Evolutionary conservation across 805 yeast genomes (phyloP).

Genomic region (Cyberlindnera mississippiensis): DNA sequence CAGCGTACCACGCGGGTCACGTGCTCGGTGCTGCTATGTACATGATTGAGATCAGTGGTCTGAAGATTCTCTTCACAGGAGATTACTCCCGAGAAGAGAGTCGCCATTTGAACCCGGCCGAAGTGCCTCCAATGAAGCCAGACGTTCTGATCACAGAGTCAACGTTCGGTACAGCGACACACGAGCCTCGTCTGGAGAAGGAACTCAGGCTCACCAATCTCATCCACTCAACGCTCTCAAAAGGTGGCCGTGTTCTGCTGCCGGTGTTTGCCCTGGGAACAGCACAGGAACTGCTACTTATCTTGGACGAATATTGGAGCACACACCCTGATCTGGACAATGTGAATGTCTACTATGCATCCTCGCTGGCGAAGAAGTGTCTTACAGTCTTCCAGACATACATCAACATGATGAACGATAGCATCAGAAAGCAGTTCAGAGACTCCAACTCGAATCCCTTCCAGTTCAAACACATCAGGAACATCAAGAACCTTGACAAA

Average conservation of each 20-base stretch:
- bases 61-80: constrained; percentile 87
- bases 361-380: constrained; percentile 90
- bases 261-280: constrained; percentile 97
- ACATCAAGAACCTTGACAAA: constrained; percentile 71
- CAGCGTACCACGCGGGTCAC: constrained; percentile 99
- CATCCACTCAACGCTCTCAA: constrained; percentile 76
- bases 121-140: constrained; percentile 82
- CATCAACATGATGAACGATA: constrained; percentile 95
- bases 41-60: constrained; percentile 89
- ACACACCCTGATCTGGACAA: constrained; percentile 76
- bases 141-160: constrained; percentile 92
- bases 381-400: constrained; percentile 97
- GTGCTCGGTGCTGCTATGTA: constrained; percentile 99
- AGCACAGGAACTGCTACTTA: constrained; percentile 88
- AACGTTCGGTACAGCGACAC: constrained; percentile 97
- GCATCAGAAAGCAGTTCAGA: constrained; percentile 68
- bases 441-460: constrained; percentile 87
- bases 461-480: constrained; percentile 79
- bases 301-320: constrained; percentile 94
- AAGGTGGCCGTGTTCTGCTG: constrained; percentile 87
- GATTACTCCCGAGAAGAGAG: constrained; percentile 96
- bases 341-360: constrained; percentile 85
- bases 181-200: constrained; percentile 83
- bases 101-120: constrained; percentile 93
- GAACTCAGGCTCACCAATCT: constrained; percentile 77